Percentiles rank a stretch among this genome's conserved stretches.
These are phyloP conservation scores for Elaeis guineensis DNA, from an alignment of 176 grass and related monocot species.

Conservation along the genomic window DNA sequence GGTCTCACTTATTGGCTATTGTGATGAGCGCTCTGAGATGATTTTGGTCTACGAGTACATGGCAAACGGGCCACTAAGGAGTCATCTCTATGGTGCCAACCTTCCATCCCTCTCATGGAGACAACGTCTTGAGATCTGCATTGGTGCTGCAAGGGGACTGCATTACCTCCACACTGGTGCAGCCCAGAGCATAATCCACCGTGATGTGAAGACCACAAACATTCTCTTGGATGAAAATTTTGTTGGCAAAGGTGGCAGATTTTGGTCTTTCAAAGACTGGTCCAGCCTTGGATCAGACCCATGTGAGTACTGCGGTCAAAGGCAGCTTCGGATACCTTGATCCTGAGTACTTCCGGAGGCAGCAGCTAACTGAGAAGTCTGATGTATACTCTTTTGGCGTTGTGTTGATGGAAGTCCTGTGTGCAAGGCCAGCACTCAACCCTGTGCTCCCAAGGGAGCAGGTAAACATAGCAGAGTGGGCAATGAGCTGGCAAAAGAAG, in stretches of 20 bases:
- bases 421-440: constrained; percentile 12
- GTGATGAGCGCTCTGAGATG: constrained; percentile 8
- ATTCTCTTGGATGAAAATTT: constrained; percentile 12
- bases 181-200: constrained; percentile 8
- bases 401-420: constrained; percentile 6
- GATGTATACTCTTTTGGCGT: constrained; percentile 10
- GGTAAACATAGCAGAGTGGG: constrained; percentile 16
- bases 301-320: constrained; percentile 8
- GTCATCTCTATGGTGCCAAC: constrained; percentile 8
- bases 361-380: constrained; percentile 9
- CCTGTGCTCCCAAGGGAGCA: constrained; percentile 11
- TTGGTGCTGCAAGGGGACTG: constrained; percentile 7
- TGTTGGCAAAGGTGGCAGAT: constrained; percentile 9
- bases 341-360: constrained; percentile 11
- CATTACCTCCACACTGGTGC: constrained; percentile 12
- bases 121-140: constrained; percentile 11
- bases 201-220: constrained; percentile 10
- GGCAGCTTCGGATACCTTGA: constrained; percentile 14
- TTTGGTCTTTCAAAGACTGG: constrained; percentile 13
- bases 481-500: constrained; percentile 13
- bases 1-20: constrained; percentile 9
- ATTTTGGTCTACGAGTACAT: constrained; percentile 13
- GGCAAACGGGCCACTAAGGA: constrained; percentile 10
- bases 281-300: constrained; percentile 6
- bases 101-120: constrained; percentile 10